Evolutionary conservation across 106 monocot species (phyloP), one percentile per base, ranked within the genome.

Genomic region (Acorus gramineus): DNA sequence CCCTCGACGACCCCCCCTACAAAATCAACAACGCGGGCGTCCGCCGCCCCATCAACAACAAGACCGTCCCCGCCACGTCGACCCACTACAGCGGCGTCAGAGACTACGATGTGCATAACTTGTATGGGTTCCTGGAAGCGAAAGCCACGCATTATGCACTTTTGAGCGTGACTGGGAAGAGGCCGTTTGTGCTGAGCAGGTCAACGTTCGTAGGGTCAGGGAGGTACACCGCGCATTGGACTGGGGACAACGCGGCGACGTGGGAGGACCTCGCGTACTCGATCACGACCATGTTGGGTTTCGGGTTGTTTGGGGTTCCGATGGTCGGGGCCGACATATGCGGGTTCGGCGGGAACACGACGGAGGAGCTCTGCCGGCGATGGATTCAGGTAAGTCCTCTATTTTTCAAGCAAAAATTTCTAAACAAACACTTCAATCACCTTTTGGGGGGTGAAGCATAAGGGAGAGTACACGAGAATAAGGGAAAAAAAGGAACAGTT

Each of bases 321-420:
- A 89, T 93, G 85, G 73, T 85, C 2, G 88, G 88, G 46, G 85
- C 89, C 0, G 93, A 93, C 66, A 93, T 89, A 5, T 88, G 93
- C 48, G 85, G 89, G 2, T 93, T 89, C 50, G 8, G 3, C 12
- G 78, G 72, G 0, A 49, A 88, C 70, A 88, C 88, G 2, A 85
- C 61, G 0, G 84, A 84, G 64, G 88, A 89, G 62, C 69, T 89
- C 4, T 89, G 88, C 64, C 43, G 75, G 4, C 61, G 85, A 14
- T 82, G 92, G 92, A 87, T 92, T 73, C 89, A 87, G 81, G 85
- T 85, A 70, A 4, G 8, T 28, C 28, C 28, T 28, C 28, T 28
- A 1, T 28, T 1, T 28, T 28, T 28, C 28, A 28, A 28, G 28
- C 28, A 28, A 28, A 28, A 1, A 0, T 0, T 28, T 28, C 28